Conservation (phyloP, 257 asterid genomes). For the Ballota nigra region DNA sequence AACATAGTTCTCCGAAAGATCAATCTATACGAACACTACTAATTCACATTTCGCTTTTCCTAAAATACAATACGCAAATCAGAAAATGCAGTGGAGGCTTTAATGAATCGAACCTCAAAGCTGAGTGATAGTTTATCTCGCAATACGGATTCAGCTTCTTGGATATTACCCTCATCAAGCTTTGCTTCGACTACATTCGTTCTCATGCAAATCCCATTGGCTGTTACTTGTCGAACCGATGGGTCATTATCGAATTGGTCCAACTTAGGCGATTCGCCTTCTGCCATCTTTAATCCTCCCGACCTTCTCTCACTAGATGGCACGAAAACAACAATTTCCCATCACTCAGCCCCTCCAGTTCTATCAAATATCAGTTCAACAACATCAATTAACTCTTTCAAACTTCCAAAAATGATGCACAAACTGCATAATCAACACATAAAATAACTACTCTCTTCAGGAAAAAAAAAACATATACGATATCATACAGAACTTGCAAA, state of each 20-base stretch:
- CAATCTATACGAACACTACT: background rate
- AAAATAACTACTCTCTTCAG: too few relatives aligned
- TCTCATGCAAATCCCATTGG: slow-evolving; percentile 78
- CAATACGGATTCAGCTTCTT: slow-evolving; percentile 95
- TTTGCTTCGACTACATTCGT: slow-evolving; percentile 77
- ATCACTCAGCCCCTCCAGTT: slow-evolving; percentile 32
- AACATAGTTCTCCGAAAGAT: background rate
- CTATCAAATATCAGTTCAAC: slow-evolving; percentile 1
- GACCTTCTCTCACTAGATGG: slow-evolving; percentile 31
- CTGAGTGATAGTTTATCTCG: slow-evolving; percentile 90
- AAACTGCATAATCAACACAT: background rate
- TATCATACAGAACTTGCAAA: background rate
- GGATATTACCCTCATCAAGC: slow-evolving; percentile 91
- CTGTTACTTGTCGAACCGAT: slow-evolving; percentile 59
- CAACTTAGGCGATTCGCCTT: slow-evolving; percentile 48
- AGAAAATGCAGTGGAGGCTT: background rate
- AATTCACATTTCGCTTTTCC: background rate
- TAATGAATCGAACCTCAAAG: slow-evolving; percentile 63
- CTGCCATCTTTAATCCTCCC: slow-evolving; percentile 60
- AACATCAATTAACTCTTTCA: background rate
- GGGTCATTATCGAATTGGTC: slow-evolving; percentile 46
- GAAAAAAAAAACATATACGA: too few relatives aligned
- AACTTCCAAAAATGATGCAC: background rate
- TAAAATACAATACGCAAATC: slow-evolving; percentile 1
- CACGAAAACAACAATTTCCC: slow-evolving; percentile 35